Percentiles rank a stretch among this genome's conserved stretches.
Conservation (phyloP, 2,329 filamentous ascomycete species). For the Coniochaeta hoffmannii region DNA sequence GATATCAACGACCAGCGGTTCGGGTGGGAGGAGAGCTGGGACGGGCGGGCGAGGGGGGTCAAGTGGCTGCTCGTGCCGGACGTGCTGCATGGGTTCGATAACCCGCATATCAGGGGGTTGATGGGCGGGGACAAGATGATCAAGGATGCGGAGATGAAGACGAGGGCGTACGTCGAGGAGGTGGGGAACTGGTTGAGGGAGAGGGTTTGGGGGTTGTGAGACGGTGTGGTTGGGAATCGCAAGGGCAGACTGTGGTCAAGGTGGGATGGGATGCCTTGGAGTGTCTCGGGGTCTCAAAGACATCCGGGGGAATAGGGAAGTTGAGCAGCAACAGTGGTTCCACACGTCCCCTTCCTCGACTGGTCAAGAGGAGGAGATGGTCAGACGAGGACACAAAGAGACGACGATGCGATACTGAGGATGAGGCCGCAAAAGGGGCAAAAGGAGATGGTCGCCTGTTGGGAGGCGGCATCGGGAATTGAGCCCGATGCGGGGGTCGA, state of each 20-base stretch:
- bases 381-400: no score
- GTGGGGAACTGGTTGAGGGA: conserved; percentile 18
- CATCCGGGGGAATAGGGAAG: no score
- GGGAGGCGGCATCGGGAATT: conserved; percentile 24
- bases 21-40: conserved; percentile 19
- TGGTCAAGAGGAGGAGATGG: no score
- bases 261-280: no score
- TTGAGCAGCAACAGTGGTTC: no score
- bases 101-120: conserved; percentile 16
- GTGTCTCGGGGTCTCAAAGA: no score
- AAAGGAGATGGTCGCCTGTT: no score
- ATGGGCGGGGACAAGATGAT: conserved; percentile 21
- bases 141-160: conserved; percentile 22
- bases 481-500: conserved; percentile 36
- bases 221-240: background rate
- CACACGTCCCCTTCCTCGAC: no score
- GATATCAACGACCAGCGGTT: conserved; percentile 21
- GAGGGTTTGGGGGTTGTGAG: conserved; percentile 10
- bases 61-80: conserved; percentile 25
- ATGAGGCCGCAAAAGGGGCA: no score
- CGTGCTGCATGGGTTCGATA: conserved; percentile 22
- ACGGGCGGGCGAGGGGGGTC: conserved; percentile 14
- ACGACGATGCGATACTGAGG: no score
- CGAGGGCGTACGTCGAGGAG: conserved; percentile 13
- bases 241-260: no score